Evolutionary conservation across 192 early-diverging fungal species (phyloP).

Genomic region (Linnemannia schmuckeri): DNA sequence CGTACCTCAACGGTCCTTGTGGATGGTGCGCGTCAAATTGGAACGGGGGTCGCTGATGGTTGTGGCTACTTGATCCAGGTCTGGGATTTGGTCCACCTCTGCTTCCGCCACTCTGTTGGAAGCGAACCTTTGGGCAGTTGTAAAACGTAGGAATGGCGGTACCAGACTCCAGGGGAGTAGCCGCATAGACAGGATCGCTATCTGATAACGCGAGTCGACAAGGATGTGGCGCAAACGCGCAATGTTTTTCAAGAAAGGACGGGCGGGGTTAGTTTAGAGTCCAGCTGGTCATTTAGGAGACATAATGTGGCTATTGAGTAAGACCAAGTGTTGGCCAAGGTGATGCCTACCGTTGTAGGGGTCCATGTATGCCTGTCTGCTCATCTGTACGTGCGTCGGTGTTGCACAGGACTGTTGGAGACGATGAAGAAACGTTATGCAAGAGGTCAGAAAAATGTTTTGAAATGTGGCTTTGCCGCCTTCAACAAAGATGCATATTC

Average conservation of each 20-base stretch:
- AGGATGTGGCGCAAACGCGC: not conserved
- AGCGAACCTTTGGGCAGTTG: conserved; percentile 50
- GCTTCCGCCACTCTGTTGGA: conserved; percentile 17
- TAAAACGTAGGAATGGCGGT: conserved; percentile 59
- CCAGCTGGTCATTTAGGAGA: no score
- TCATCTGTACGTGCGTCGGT: not conserved
- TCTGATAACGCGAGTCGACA: conserved; percentile 26
- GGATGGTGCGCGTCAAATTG: conserved; percentile 13
- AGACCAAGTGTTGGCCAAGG: not conserved
- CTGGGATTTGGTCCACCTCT: conserved; percentile 17
- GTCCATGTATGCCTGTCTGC: conserved; percentile 14
- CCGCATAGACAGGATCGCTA: conserved; percentile 58
- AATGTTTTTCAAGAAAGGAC: not conserved
- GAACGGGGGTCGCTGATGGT: conserved; percentile 16
- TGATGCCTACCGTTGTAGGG: conserved; percentile 36
- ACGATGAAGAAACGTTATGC: not conserved
- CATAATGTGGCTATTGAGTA: not conserved
- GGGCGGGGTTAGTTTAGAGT: not conserved
- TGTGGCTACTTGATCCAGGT: not conserved
- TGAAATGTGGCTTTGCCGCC: conserved; percentile 32
- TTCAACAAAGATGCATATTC: not conserved
- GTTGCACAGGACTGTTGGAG: not conserved
- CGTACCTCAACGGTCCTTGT: conserved; percentile 35
- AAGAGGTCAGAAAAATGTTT: conserved; percentile 1
- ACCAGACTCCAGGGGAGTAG: conserved; percentile 56